Base-by-base conservation (phyloP, 768 basidiomycete genomes). In the Rubroboletus satanas region DNA sequence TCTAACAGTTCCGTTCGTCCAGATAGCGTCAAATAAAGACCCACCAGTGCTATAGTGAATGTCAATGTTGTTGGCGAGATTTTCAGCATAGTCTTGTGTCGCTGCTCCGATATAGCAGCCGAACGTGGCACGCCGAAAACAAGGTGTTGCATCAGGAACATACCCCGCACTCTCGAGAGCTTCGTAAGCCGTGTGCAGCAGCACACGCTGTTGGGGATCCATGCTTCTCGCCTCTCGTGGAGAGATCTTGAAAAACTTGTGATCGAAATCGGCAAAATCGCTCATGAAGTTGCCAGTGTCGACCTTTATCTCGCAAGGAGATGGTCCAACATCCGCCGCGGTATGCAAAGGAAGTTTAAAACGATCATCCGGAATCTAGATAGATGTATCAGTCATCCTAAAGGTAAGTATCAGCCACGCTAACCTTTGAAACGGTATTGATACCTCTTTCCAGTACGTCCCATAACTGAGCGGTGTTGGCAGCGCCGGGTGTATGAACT, bases 121-220 rank as follows among this genome's bases (percentile, higher is more conserved):
- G 57, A 88, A 80, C 0, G 70, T 77, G 23, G 80, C 79, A 3
- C 81, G 79, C 37, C 73, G 65, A 60, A 77, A 84, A 4, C 77
- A 74, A 7, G 74, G 68, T 0, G 83, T 83, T 2, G 79, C 74
- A 47, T 80, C 70, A 0, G 87, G 85, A 14, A 86, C 80, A 62
- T 85, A 89, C 0, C 88, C 88, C 5, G 87, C 78, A 56, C 82
- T 76, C 64, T 89, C 87, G 5, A 90, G 73, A 0, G 88, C 88
- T 53, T 85, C 78, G 50, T 87, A 80, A 5, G 83, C 84, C 3
- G 80, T 76, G 37, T 85, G 85, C 15, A 90, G 75, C 5, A 90
- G 71, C 33, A 90, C 60, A 5, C 88, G 79, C 58, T 88, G 87
- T 59, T 89, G 87, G 7, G 88, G 87, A 62, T 89, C 85, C 86